Evolutionary conservation across 2,329 filamentous ascomycete species (phyloP).

Genomic region (Sarocladium strictum): DNA sequence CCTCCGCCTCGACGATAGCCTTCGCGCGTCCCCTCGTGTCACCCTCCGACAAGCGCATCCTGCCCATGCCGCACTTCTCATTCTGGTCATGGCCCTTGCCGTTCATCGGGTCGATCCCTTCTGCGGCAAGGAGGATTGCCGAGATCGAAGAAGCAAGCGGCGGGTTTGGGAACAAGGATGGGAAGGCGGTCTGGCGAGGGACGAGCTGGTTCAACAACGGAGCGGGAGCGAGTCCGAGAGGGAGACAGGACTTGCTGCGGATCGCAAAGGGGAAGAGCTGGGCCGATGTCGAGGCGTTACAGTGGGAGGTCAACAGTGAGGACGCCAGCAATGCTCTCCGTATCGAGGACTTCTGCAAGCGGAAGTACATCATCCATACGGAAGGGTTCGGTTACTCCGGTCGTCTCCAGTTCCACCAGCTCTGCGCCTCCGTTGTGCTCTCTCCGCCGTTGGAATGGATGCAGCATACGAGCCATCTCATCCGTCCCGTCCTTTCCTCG

Average conservation of each 20-base stretch:
- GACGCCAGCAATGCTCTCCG: constrained; percentile 36
- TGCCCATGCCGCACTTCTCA: constrained; percentile 50
- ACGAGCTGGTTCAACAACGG: constrained; percentile 43
- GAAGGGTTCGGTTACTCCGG: constrained; percentile 50
- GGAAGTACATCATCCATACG: constrained; percentile 46
- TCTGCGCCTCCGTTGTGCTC: constrained; percentile 42
- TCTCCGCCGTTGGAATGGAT: constrained; percentile 42
- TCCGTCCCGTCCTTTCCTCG: constrained; percentile 36
- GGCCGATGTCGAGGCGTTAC: constrained; percentile 41
- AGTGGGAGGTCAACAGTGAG: constrained; percentile 25
- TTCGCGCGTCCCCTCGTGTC: constrained; percentile 41
- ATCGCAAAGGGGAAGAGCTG: constrained; percentile 30
- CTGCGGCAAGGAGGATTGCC: constrained; percentile 31
- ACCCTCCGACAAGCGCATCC: constrained; percentile 27
- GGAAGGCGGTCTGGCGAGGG: constrained; percentile 44
- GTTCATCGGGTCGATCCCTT: constrained; percentile 38
- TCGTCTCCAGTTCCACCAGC: constrained; percentile 44
- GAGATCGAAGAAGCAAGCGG: constrained; percentile 25
- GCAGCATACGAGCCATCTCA: constrained; percentile 44
- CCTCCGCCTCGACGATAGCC: constrained; percentile 35
- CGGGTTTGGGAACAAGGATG: constrained; percentile 26
- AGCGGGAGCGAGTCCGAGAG: constrained; percentile 26
- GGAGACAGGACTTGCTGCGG: constrained; percentile 34
- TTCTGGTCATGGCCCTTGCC: constrained; percentile 49
- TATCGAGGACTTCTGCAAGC: constrained; percentile 46